A percentile compares a stretch with the other conserved stretches of the same genome.
phyloP scores from a whole-genome alignment of 116 monocot species.

The Phalaenopsis hybrid region DNA sequence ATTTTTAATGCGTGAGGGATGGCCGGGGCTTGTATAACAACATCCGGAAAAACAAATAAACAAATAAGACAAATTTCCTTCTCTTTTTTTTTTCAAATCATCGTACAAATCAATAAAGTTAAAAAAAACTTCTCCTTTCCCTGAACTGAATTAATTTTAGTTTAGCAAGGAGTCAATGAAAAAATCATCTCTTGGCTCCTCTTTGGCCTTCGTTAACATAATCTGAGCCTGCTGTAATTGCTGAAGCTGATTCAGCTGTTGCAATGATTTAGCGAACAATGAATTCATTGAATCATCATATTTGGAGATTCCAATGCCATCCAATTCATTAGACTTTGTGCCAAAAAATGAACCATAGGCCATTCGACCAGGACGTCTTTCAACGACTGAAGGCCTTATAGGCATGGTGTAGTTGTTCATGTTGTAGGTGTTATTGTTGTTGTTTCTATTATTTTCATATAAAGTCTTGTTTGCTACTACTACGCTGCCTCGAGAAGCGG shows the following conservation, averaged over 20 bases:
- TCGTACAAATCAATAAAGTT: no score
- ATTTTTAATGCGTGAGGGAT: no score
- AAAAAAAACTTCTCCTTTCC: no score
- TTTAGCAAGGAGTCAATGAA: conserved; percentile 23
- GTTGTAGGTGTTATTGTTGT: background rate
- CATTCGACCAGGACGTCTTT: conserved; percentile 3
- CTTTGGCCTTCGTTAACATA: conserved; percentile 19
- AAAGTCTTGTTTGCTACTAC: background rate
- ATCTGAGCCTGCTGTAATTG: conserved; percentile 8
- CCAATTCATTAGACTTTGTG: background rate
- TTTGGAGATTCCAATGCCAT: conserved; percentile 3
- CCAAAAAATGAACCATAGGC: conserved; percentile 6
- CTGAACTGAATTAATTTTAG: background rate
- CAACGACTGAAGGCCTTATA: conserved; percentile 20
- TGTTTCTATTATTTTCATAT: background rate
- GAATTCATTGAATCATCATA: conserved; percentile 9
- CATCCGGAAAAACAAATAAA: no score
- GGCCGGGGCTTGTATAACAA: no score
- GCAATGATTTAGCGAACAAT: conserved; percentile 11
- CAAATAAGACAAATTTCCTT: no score
- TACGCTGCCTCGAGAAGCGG: conserved; percentile 30
- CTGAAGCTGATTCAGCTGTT: background rate
- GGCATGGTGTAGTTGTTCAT: conserved; percentile 11
- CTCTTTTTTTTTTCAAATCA: no score
- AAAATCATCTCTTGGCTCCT: conserved; percentile 37